phyloP scores from a whole-genome alignment of 2,329 filamentous ascomycete genomes.

The Aspergillus fumigatus region DNA sequence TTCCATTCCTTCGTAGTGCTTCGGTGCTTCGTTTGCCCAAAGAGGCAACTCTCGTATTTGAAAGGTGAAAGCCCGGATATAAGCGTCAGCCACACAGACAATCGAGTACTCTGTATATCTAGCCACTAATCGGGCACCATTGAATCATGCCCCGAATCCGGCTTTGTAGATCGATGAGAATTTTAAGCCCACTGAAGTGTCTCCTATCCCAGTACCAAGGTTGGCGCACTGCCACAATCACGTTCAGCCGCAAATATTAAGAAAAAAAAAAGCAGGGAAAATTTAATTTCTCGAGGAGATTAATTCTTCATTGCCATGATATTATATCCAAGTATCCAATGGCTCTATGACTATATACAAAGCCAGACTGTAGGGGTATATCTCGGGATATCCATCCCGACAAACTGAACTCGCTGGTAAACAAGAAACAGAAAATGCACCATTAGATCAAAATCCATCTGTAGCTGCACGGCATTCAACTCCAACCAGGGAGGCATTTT shows the following conservation, averaged over 20 bases:
- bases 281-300: no score
- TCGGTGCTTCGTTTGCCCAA: background rate
- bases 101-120: no score
- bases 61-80: background rate
- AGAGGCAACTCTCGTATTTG: background rate
- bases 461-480: background rate
- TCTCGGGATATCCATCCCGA: background rate
- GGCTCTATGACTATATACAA: conserved; percentile 1
- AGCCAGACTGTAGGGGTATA: background rate
- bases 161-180: background rate
- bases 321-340: background rate
- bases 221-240: background rate
- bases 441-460: background rate
- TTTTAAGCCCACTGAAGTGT: background rate
- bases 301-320: background rate
- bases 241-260: background rate
- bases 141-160: no score
- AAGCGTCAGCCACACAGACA: background rate
- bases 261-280: background rate
- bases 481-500: conserved; percentile 3
- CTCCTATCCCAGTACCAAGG: background rate
- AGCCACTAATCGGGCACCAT: no score
- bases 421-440: background rate
- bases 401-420: background rate
- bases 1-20: background rate